Conservation (phyloP, 2,329 filamentous ascomycete genomes). For the Hortaea werneckii region DNA sequence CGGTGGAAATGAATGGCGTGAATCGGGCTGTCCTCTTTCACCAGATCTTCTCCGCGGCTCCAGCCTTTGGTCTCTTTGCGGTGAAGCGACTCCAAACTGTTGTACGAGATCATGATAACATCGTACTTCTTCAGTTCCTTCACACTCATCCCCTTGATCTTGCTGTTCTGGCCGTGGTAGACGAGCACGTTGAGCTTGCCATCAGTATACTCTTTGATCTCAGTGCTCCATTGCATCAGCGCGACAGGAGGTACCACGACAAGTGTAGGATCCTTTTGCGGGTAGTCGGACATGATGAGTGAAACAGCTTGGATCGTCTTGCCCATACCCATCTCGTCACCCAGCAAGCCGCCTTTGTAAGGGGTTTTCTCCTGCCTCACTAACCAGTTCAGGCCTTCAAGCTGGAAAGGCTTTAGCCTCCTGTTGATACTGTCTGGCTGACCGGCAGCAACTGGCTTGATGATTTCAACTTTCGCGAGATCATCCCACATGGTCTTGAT, state of each 20-base stretch:
- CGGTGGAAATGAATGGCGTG: conserved; percentile 83
- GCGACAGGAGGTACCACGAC: conserved; percentile 89
- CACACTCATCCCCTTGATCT: conserved; percentile 65
- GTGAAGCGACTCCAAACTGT: conserved; percentile 78
- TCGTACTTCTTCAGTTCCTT: conserved; percentile 73
- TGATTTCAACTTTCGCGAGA: conserved; percentile 55
- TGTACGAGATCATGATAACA: conserved; percentile 96
- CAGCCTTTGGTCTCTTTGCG: conserved; percentile 90
- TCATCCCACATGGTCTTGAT: conserved; percentile 78
- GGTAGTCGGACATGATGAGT: conserved; percentile 95
- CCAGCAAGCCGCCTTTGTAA: conserved; percentile 82
- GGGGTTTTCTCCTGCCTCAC: conserved; percentile 71
- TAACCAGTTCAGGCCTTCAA: conserved; percentile 94
- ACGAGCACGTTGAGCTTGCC: conserved; percentile 84
- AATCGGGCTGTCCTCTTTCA: conserved; percentile 67
- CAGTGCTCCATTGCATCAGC: conserved; percentile 78
- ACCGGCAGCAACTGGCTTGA: conserved; percentile 53
- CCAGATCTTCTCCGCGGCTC: conserved; percentile 64
- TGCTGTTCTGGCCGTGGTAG: conserved; percentile 76
- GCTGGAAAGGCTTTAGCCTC: conserved; percentile 82
- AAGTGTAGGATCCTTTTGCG: conserved; percentile 68
- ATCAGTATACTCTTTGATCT: conserved; percentile 60
- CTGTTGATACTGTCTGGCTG: conserved; percentile 73
- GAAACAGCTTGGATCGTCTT: conserved; percentile 98
- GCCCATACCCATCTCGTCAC: conserved; percentile 97